Base-by-base conservation (phyloP, 1,284 basidiomycete species). In the Irpex lacteus region DNA sequence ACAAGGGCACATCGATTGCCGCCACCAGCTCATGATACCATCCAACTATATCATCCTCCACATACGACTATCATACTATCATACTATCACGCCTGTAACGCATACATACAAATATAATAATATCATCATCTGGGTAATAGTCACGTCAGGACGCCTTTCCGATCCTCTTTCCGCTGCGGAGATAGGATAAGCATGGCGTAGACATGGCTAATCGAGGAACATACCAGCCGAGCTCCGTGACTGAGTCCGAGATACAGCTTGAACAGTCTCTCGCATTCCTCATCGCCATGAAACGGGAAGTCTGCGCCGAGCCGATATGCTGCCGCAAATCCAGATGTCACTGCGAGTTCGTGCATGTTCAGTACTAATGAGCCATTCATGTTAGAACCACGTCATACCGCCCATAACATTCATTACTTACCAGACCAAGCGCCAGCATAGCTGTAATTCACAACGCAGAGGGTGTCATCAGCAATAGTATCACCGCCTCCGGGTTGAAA, bases 311-410 rank as follows among this genome's bases (percentile, higher is more conserved):
- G 75, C 52, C 77, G 73, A 68, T 87, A 87, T 2, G 86, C 86
- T 2, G 85, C 85, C 0, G 83, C 81, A 66, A 88, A 83, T 7
- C 87, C 86, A 4, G 82, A 84, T 5, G 82, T 82, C 60, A 88
- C 81, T 6, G 82, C 86, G 4, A 88, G 77, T 70, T 87, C 86
- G 66, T 87, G 83, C 81, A 84, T 84, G 69, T 85, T 83, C 70
- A 78, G 69, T 64, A 74, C 72, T 73, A 54, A 11, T 18, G 49
- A n/a, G 53, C 32, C 11, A 13, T 13, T 8, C 26, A 52, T 36
- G 50, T 53, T 53, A 26, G 50, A 53, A 53, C 18, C 9, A 15
- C 15, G 38, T 44, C 38, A 44, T 44, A 53, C 11, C n/a, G 8
- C 18, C 18, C 8, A 53, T 53, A 8, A 15, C 5, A 34, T 18